Percentiles rank a stretch among this genome's conserved stretches.
These are phyloP conservation scores for Solanum aculeatissimum DNA, from an alignment of 305 asterid genomes.

Conservation along the genomic window DNA sequence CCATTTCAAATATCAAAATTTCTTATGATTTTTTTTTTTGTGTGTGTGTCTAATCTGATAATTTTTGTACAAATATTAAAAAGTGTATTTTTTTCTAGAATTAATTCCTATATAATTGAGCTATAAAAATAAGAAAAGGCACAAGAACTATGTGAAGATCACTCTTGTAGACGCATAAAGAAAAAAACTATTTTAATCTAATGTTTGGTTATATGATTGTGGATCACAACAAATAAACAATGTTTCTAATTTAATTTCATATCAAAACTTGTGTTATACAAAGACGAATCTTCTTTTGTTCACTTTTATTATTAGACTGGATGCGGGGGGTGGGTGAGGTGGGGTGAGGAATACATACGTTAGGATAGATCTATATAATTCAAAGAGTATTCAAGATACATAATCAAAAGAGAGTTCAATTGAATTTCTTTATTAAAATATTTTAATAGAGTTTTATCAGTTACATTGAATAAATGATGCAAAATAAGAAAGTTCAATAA, in stretches of 20 bases:
- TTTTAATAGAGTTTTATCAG: not conserved
- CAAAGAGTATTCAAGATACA: not conserved
- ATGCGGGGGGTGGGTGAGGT: too few relatives aligned
- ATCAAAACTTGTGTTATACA: not conserved
- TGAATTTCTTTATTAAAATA: not conserved
- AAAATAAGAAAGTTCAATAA: not conserved
- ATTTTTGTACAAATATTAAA: not conserved
- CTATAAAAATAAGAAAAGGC: not conserved
- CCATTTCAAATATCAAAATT: not conserved
- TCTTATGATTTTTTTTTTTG: not conserved
- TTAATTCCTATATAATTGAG: not conserved
- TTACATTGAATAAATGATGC: not conserved
- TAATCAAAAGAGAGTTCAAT: not conserved
- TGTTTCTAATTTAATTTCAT: not conserved
- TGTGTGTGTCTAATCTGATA: not conserved
- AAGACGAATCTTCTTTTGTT: not conserved
- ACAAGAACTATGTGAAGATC: not conserved
- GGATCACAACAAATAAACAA: not conserved
- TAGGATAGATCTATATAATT: not conserved
- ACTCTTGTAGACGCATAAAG: not conserved
- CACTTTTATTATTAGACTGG: too few relatives aligned
- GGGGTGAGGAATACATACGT: too few relatives aligned
- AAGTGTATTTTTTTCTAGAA: not conserved
- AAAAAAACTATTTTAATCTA: not conserved
- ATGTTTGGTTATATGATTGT: not conserved